Evolutionary conservation across 345 rosid genomes (phyloP), one percentile per base, ranked within the genome.

Genomic region (Eucalyptus fibrosa): DNA sequence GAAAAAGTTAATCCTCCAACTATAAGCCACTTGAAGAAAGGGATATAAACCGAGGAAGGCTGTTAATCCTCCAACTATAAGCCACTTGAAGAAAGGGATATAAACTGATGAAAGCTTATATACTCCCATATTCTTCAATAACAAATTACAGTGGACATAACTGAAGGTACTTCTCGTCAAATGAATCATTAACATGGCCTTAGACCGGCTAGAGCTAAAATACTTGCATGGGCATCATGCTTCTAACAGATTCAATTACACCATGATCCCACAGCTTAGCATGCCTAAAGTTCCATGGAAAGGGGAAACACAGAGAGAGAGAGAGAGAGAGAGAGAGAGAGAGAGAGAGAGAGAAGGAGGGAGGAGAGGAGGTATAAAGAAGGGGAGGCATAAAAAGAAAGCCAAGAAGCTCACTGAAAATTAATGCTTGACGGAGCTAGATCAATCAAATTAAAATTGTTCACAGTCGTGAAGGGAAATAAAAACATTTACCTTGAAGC

Each of bases 401-500:
- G 47, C 69, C 67, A 87, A 87, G n/a, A 51, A 37, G 60, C 45
- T 86, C n/a, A 49, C 53, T 32, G 59, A 50, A 86, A 34, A 34
- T 18, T 34, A 40, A 37, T 77, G 56, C 65, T 42, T 44, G 45
- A 86, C 1, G 30, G 47, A 18, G 44, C 44, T 12, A 86, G 88
- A 51, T 19, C 45, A 67, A 88, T 87, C 81, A 24, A 67, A 50
- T 49, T 26, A 16, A 80, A 89, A 87, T 45, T 16, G 83, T 65
- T 53, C 37, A 40, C 13, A 32, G 47, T 51, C 37, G 49, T 86
- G 88, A 90, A 91, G 62, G 85, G 30, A 88, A 47, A 50, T 32
- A 42, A 89, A 87, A 16, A 88, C 55, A 60, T 60, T 77, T 87
- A 96, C 99, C 97, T 96, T 82, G 97, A 95, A 34, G 94, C 90